These are phyloP conservation scores for Ailanthus altissimus DNA, from an alignment of 345 rosid species.

Conservation along the genomic window DNA sequence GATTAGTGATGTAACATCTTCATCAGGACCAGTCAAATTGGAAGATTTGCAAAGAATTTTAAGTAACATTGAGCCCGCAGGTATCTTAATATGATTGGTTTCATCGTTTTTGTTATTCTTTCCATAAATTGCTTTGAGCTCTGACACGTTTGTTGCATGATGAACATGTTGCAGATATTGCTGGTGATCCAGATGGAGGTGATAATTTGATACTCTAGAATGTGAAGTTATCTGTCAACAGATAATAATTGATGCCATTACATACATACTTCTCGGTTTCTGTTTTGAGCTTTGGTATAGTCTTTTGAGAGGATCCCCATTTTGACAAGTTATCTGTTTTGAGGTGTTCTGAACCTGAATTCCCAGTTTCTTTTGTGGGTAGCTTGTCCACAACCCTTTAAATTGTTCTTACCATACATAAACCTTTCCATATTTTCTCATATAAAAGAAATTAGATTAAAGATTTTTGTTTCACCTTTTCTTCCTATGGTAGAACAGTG, in stretches of 20 bases:
- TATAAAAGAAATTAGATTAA: neutral
- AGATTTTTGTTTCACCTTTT: neutral
- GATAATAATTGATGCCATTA: neutral
- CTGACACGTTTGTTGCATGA: conserved; percentile 30
- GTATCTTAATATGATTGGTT: conserved; percentile 33
- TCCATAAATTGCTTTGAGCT: conserved; percentile 11
- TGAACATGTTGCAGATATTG: conserved; percentile 46
- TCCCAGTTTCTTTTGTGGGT: neutral
- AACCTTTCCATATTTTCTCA: neutral
- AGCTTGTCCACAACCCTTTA: neutral
- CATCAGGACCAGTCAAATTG: conserved; percentile 86
- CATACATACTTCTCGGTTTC: neutral
- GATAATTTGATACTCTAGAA: conserved; percentile 7
- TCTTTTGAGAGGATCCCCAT: neutral
- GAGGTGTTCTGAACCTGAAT: conserved; percentile 2
- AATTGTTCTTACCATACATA: neutral
- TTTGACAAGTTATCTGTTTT: neutral
- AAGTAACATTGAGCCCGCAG: conserved; percentile 73
- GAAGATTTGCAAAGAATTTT: conserved; percentile 91
- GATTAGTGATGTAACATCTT: conserved; percentile 67
- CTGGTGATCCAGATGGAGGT: conserved; percentile 86
- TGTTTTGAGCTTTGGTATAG: neutral
- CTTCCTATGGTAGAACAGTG: neutral
- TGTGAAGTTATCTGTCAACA: neutral
- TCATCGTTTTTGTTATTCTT: conserved; percentile 7